Evolutionary conservation across 1,284 basidiomycete species (phyloP).

Genomic region (Ganoderma meredithae): DNA sequence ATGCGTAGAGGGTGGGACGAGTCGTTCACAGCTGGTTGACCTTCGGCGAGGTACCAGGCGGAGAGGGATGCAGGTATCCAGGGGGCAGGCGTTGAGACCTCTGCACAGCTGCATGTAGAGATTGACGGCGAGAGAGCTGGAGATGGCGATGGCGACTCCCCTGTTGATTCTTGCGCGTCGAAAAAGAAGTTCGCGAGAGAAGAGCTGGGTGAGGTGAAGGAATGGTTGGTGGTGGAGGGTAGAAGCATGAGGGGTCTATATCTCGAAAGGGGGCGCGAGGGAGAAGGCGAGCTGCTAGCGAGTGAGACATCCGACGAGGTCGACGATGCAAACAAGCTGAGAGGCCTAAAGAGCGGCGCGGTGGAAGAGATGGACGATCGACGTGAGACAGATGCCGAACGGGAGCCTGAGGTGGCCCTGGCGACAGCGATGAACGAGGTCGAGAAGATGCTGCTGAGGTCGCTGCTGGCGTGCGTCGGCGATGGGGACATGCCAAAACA

Average conservation of each 20-base stretch:
- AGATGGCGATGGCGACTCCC: neutral
- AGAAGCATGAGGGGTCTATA: neutral
- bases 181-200: neutral
- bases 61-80: neutral
- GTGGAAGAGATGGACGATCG: neutral
- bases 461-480: neutral
- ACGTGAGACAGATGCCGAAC: neutral
- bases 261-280: neutral
- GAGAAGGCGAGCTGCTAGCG: neutral
- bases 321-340: slow-evolving; percentile 1
- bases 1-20: neutral
- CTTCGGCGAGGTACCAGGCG: slow-evolving; percentile 5
- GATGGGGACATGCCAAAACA: neutral
- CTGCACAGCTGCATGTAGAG: neutral
- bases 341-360: neutral
- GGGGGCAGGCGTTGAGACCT: neutral
- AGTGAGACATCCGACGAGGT: slow-evolving; percentile 1
- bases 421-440: neutral
- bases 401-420: neutral
- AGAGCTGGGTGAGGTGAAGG: neutral
- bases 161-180: neutral
- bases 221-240: neutral
- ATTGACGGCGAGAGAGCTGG: neutral
- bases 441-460: neutral
- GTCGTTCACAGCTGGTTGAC: neutral